Conservation (phyloP, 371 early-diverging fungal genomes). For the Syncephalastrum contaminatum region DNA sequence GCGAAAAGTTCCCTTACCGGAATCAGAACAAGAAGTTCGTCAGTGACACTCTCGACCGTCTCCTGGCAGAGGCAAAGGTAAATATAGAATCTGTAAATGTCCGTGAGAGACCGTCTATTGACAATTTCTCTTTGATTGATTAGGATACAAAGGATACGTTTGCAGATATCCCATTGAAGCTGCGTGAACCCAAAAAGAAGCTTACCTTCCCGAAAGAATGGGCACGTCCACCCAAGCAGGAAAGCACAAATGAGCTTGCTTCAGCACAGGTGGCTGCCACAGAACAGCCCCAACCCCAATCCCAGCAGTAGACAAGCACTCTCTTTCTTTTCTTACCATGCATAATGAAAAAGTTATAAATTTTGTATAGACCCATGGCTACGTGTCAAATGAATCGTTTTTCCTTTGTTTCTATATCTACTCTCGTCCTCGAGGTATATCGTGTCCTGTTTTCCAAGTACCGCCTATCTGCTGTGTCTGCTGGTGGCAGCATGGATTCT, state of each 20-base stretch:
- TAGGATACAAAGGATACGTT: conserved; percentile 53
- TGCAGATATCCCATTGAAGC: conserved; percentile 61
- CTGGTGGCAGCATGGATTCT: background rate
- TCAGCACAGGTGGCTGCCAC: no score
- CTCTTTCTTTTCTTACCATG: no score
- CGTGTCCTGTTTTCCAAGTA: background rate
- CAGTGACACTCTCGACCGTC: conserved; percentile 54
- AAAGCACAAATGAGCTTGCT: conserved; percentile 1
- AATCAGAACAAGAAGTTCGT: conserved; percentile 69
- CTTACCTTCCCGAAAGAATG: conserved; percentile 67
- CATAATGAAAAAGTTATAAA: no score
- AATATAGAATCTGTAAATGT: background rate
- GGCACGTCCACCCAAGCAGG: conserved; percentile 38
- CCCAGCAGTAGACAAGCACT: no score
- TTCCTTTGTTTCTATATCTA: background rate
- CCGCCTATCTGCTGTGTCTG: background rate
- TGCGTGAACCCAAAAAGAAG: conserved; percentile 56
- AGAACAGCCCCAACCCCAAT: no score
- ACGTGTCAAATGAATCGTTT: background rate
- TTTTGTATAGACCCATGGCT: no score
- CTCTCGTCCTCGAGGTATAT: background rate
- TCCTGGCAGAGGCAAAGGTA: conserved; percentile 61
- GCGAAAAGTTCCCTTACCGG: conserved; percentile 62
- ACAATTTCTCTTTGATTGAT: background rate
- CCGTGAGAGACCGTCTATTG: background rate